A percentile compares a stretch with the other conserved stretches of the same genome.
Conservation (phyloP, 2,329 filamentous ascomycete genomes). For the Fusarium sp. region DNA sequence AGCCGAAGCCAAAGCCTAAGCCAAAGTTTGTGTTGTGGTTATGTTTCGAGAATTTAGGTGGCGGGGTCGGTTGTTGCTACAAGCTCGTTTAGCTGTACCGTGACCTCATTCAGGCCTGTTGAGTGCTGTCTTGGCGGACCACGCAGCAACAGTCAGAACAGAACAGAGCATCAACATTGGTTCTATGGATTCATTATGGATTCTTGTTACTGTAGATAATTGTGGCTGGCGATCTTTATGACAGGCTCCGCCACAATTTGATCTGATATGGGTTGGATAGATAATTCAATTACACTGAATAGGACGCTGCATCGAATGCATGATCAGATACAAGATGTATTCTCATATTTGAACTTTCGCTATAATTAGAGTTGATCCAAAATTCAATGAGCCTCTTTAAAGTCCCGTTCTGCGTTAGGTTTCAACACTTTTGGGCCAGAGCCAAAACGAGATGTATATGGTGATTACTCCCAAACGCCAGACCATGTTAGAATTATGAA, state of each 20-base stretch:
- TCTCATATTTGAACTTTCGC: background rate
- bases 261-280: background rate
- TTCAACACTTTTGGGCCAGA: constrained; percentile 27
- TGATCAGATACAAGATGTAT: background rate
- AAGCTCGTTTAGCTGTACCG: constrained; percentile 35
- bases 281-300: background rate
- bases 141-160: constrained; percentile 19
- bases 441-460: constrained; percentile 30
- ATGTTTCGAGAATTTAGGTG: constrained; percentile 42
- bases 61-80: constrained; percentile 42
- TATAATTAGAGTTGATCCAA: background rate
- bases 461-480: constrained; percentile 44
- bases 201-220: background rate
- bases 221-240: constrained; percentile 11
- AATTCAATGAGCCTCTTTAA: constrained; percentile 2
- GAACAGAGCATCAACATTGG: constrained; percentile 4
- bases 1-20: constrained; percentile 14
- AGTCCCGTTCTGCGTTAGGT: constrained; percentile 23
- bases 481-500: constrained; percentile 8
- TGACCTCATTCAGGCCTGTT: constrained; percentile 44
- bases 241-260: constrained; percentile 7
- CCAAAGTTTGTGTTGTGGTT: constrained; percentile 26
- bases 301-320: background rate
- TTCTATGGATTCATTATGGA: constrained; percentile 1
- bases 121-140: constrained; percentile 37